phyloP scores from a whole-genome alignment of 2,329 filamentous ascomycete species.

The Aplosporella prunicola region DNA sequence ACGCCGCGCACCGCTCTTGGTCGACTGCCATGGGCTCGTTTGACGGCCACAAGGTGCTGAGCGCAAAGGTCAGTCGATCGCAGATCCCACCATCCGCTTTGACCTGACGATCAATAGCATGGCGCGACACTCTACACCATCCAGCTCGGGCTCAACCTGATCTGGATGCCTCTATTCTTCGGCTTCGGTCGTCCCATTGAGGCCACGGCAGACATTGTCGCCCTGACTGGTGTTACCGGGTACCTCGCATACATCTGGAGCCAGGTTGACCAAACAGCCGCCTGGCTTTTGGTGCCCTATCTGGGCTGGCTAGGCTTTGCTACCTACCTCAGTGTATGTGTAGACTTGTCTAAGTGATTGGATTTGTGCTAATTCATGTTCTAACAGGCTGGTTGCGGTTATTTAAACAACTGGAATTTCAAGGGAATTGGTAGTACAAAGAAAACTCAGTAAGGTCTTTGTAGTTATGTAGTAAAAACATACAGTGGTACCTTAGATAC shows the following conservation, averaged over 20 bases:
- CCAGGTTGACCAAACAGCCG: conserved; percentile 61
- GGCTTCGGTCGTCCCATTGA: conserved; percentile 60
- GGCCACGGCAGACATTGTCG: conserved; percentile 66
- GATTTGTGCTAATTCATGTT: background rate
- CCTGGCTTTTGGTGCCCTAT: conserved; percentile 71
- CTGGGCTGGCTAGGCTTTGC: conserved; percentile 80
- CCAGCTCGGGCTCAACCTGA: conserved; percentile 74
- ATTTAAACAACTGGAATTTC: conserved; percentile 34
- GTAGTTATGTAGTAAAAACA: too few relatives aligned
- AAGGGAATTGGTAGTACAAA: conserved; percentile 6
- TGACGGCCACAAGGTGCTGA: conserved; percentile 38
- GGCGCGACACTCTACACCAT: conserved; percentile 75
- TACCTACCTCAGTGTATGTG: conserved; percentile 62
- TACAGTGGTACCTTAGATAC: too few relatives aligned
- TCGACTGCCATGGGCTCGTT: conserved; percentile 50
- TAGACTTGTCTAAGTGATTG: background rate
- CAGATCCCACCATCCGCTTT: background rate
- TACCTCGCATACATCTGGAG: conserved; percentile 72
- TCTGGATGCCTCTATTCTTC: conserved; percentile 94
- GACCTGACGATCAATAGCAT: conserved; percentile 25
- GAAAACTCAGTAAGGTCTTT: conserved; percentile 3
- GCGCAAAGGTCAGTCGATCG: conserved; percentile 50
- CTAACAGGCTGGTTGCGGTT: conserved; percentile 25
- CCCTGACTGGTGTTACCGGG: conserved; percentile 60
- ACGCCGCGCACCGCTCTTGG: conserved; percentile 72